phyloP scores from a whole-genome alignment of 495 filamentous ascomycete genomes.

The Penicillium bovifimosum region DNA sequence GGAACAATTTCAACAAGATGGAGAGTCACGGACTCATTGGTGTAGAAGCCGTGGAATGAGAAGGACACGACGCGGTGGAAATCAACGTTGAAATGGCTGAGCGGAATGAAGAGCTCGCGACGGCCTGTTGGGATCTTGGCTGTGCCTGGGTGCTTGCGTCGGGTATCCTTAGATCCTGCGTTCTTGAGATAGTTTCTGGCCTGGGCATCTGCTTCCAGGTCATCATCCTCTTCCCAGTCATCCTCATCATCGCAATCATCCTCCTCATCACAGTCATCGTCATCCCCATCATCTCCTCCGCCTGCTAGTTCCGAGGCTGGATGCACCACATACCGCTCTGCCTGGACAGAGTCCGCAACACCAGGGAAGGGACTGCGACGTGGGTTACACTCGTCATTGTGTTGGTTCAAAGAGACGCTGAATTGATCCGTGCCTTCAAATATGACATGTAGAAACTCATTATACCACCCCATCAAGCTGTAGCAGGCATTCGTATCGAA shows the following conservation, averaged over 20 bases:
- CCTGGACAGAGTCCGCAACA: constrained; percentile 70
- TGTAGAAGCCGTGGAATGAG: constrained; percentile 65
- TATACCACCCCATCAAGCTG: constrained; percentile 50
- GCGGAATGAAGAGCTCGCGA: constrained; percentile 63
- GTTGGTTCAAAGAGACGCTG: constrained; percentile 65
- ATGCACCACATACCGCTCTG: constrained; percentile 50
- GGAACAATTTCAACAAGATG: constrained; percentile 60
- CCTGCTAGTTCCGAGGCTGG: background rate
- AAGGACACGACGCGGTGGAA: constrained; percentile 56
- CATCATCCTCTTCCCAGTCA: background rate
- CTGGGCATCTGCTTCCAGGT: background rate
- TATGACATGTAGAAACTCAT: constrained; percentile 63
- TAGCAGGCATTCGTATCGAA: constrained; percentile 51
- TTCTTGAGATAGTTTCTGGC: constrained; percentile 14
- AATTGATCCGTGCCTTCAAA: constrained; percentile 65
- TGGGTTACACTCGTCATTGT: constrained; percentile 59
- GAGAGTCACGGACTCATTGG: constrained; percentile 45
- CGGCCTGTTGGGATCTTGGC: background rate
- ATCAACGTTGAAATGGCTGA: constrained; percentile 68
- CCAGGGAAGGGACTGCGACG: constrained; percentile 60
- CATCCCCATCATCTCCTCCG: background rate
- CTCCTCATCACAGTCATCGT: background rate
- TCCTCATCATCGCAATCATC: background rate
- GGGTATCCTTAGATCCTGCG: background rate
- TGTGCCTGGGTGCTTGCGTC: background rate